Percentiles rank a stretch among this genome's conserved stretches.
Evolutionary conservation across 2,329 filamentous ascomycete species (phyloP).

Genomic region (Beauveria sp.): DNA sequence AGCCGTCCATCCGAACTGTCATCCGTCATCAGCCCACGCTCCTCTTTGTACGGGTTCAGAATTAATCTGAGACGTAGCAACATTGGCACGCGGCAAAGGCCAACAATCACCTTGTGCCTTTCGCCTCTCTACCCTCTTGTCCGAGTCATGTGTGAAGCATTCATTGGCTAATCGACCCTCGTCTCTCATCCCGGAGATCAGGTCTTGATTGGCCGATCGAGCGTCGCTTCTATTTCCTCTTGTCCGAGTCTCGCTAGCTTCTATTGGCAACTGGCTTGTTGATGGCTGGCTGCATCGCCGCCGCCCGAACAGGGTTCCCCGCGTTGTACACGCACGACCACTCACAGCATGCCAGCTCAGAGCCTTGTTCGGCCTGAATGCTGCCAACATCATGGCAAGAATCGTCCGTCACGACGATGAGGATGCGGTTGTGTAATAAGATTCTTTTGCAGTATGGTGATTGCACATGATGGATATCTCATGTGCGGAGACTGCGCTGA

Average conservation of each 20-base stretch:
- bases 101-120: neutral
- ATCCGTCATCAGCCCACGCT: neutral
- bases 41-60: too few species aligned
- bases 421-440: too few species aligned
- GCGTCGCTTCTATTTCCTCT: neutral
- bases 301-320: conserved; percentile 1
- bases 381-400: neutral
- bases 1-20: neutral
- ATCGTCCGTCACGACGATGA: neutral
- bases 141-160: neutral
- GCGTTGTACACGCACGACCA: neutral
- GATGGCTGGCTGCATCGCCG: neutral
- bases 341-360: neutral
- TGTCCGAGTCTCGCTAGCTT: neutral
- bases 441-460: neutral
- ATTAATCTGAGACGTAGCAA: neutral
- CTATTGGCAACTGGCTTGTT: neutral
- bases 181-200: neutral
- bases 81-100: neutral
- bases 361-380: neutral
- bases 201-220: neutral
- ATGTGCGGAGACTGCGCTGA: neutral
- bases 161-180: neutral
- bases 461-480: neutral
- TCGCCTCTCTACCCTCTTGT: neutral